Evolutionary conservation across 768 basidiomycete species (phyloP).

Genomic region (Mycena epipterygia): DNA sequence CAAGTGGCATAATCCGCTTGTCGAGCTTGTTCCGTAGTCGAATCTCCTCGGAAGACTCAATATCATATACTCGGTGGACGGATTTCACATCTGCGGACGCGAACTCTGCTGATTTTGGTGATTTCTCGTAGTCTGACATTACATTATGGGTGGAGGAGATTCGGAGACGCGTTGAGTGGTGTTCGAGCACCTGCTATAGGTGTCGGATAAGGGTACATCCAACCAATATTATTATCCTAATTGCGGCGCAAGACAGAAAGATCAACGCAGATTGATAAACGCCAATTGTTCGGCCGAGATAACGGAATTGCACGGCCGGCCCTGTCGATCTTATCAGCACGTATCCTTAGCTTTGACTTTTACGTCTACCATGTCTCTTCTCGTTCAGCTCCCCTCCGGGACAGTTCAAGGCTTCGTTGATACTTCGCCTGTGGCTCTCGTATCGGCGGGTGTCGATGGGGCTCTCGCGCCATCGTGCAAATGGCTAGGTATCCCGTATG

Average conservation of each 20-base stretch:
- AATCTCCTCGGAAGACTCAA: conserved; percentile 5
- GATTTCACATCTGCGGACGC: too few relatives aligned
- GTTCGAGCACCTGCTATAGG: too few relatives aligned
- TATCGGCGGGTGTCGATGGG: neutral
- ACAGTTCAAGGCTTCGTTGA: neutral
- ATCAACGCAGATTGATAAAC: too few relatives aligned
- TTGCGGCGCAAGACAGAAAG: too few relatives aligned
- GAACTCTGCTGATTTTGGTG: too few relatives aligned
- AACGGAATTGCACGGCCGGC: neutral
- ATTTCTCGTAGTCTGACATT: too few relatives aligned
- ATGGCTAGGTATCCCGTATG: neutral
- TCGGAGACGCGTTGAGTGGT: too few relatives aligned
- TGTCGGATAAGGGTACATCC: too few relatives aligned
- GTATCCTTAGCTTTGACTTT: neutral
- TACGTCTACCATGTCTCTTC: neutral
- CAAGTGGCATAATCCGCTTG: conserved; percentile 13
- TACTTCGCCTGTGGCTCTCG: neutral
- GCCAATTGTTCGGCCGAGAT: neutral
- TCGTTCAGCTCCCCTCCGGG: neutral
- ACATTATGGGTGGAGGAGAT: too few relatives aligned
- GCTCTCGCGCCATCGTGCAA: neutral
- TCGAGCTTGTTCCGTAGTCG: conserved; percentile 13
- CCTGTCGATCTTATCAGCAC: neutral
- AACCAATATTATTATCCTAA: too few relatives aligned
- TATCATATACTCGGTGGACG: too few relatives aligned